Base-by-base conservation (phyloP, 371 early-diverging fungal genomes). In the Haplosporangium sp. region DNA sequence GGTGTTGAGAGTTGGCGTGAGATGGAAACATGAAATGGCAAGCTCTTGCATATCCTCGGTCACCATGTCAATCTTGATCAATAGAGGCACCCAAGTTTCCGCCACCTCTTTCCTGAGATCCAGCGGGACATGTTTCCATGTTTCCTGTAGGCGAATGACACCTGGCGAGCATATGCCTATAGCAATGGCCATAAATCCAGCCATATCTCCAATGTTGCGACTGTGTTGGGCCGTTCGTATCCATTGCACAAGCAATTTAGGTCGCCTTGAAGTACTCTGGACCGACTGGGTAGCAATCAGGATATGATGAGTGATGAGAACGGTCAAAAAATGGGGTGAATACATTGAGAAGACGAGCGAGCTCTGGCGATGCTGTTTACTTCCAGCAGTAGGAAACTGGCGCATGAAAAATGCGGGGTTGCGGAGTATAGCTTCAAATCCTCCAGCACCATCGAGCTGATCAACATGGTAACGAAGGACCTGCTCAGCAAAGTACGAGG, bases 111-210 rank as follows among this genome's bases (percentile, higher is more conserved):
- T 62, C 7, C 86, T 85, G 56, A 89, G 82, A 12, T 69, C 55
- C 21, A 87, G 75, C 21, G 87, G 84, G 0, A 94, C 89, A 2
- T 86, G 81, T 36, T 88, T 87, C 94, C 94, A 94, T 0, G 93
- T 87, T 66, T 94, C 93, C 55, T 89, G 86, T 48, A 94, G 72
- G 18, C 94, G 86, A 8, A 88, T 83, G 20, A 94, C 85, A 10
- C 89, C 91, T 11, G 93, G 88, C 7, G 91, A 90, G 41, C 93
- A 93, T 1, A 94, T 73, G 1, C 89, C 93, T 59, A 86, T 85
- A 6, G 94, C 93, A 38, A 94, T 86, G 0, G 93, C 91, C 41
- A 90, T 83, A 89, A 92, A 94, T 18, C 91, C 86, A 0, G 88
- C 85, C 75, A 91, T 88, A 59, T 94, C 94, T 23, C 92, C 91